Base-by-base conservation (phyloP, 2,329 filamentous ascomycete genomes). In the Alternaria sp. region DNA sequence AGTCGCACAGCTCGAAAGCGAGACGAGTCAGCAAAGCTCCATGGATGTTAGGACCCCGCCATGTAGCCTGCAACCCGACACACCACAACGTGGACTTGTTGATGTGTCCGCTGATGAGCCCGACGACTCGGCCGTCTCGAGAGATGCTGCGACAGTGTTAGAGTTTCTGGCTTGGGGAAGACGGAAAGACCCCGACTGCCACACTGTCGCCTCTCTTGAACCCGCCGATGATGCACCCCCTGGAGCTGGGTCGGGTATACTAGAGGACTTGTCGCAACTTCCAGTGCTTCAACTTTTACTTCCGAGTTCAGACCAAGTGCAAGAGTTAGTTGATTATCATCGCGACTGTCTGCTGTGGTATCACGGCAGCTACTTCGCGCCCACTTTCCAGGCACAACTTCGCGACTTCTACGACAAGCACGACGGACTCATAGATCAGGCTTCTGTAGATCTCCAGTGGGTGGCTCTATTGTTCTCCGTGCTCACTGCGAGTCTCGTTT, bases 101-200 rank as follows among this genome's bases (percentile, higher is more conserved):
- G 14, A 16, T 12, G 32, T 34, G 12, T 34, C 32, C 6, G 32
- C 12, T 14, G 32, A 34, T 34, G 32, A 5, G 32, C 5, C 14
- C 14, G 32, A 34, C 11, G 14, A 34, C 5, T 11, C 28, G n/a
- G 2, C 44, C 18, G 44, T 30, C 28, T 47, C 71, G 57, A 79
- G 74, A 68, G 79, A 81, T 69, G 80, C 81, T 1, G 81, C 80
- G 2, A 81, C 81, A 2, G 80, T 83, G 2, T 73, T 83, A 84
- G 51, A 34, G 32, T 83, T 82, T 16, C 46, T 83, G 4, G 80
- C 81, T 1, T 83, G 82, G 81, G 81, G 82, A 5, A 76, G 81
- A 20, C 73, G 78, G 41, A 83, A 83, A 64, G 78, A 83, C 38
- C 61, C 61, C 24, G 22, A 56, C 38, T 59, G 54, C n/a, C 53